These are phyloP conservation scores for Pichia nanzhaoensis DNA, from an alignment of 805 yeast genomes.

Conservation along the genomic window DNA sequence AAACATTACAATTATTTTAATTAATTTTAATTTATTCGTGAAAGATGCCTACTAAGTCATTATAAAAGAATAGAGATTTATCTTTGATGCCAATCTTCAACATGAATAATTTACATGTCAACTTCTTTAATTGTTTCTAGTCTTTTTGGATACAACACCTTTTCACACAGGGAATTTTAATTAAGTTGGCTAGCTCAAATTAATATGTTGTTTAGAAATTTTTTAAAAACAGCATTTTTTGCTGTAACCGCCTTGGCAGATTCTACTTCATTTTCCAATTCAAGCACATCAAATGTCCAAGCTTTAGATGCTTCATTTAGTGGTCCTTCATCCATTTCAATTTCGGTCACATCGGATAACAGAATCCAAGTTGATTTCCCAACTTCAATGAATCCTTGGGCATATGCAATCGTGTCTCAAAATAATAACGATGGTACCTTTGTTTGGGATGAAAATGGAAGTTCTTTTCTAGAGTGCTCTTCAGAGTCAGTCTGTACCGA, in stretches of 20 bases:
- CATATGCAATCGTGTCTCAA: constrained; percentile 5
- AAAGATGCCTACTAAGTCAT: too few species aligned
- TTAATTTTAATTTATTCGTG: too few species aligned
- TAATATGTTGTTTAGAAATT: neutral
- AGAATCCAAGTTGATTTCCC: constrained; percentile 15
- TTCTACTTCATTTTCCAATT: neutral
- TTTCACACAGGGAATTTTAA: too few species aligned
- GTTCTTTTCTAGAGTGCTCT: constrained; percentile 7
- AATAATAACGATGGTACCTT: neutral
- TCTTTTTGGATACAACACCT: too few species aligned
- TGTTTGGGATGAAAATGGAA: constrained; percentile 9
- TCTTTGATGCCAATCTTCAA: neutral
- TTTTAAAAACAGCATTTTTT: neutral
- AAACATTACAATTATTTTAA: too few species aligned
- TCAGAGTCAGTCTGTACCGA: constrained; percentile 7
- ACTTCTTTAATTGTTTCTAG: neutral
- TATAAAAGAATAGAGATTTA: neutral
- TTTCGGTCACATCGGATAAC: constrained; percentile 4
- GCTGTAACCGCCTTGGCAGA: neutral
- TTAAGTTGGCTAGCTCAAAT: neutral
- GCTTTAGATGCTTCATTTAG: neutral
- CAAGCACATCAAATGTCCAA: neutral
- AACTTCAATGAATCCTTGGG: constrained; percentile 3
- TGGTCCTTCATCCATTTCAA: neutral
- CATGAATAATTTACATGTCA: neutral